Percentiles rank a stretch among this genome's conserved stretches.
phyloP scores from a whole-genome alignment of 495 filamentous ascomycete species.

The Penicillium macrosclerotiorum region DNA sequence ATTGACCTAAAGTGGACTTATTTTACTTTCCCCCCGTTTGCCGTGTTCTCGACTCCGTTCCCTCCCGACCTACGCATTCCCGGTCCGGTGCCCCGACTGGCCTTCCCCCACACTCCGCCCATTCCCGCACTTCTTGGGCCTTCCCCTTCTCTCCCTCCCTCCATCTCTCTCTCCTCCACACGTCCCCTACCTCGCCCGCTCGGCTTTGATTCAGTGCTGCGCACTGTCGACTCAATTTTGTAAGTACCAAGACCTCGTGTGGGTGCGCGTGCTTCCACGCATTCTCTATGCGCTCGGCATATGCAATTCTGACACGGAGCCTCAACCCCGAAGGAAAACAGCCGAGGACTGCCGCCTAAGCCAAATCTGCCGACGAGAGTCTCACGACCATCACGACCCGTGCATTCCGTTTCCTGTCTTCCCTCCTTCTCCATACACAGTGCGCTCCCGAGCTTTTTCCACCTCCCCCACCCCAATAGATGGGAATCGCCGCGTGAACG shows the following conservation, averaged over 20 bases:
- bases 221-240: neutral
- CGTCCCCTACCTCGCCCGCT: conserved; percentile 3
- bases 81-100: conserved; percentile 39
- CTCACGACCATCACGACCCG: neutral
- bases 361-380: conserved; percentile 1
- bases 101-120: conserved; percentile 43
- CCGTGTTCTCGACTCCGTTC: conserved; percentile 23
- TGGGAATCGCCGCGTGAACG: no score
- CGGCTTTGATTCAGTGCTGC: neutral
- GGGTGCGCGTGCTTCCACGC: neutral
- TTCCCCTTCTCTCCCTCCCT: conserved; percentile 4
- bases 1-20: no score
- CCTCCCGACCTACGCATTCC: conserved; percentile 28
- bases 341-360: neutral
- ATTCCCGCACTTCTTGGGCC: conserved; percentile 18
- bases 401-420: no score
- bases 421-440: neutral
- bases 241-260: conserved; percentile 1
- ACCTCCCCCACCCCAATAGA: conserved; percentile 9
- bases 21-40: conserved; percentile 1
- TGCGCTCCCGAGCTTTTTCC: conserved; percentile 6
- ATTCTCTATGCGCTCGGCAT: conserved; percentile 4
- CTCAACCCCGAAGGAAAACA: neutral
- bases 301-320: conserved; percentile 17
- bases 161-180: neutral